phyloP scores from a whole-genome alignment of 2,329 filamentous ascomycete genomes.

The Fusarium nelsonii region DNA sequence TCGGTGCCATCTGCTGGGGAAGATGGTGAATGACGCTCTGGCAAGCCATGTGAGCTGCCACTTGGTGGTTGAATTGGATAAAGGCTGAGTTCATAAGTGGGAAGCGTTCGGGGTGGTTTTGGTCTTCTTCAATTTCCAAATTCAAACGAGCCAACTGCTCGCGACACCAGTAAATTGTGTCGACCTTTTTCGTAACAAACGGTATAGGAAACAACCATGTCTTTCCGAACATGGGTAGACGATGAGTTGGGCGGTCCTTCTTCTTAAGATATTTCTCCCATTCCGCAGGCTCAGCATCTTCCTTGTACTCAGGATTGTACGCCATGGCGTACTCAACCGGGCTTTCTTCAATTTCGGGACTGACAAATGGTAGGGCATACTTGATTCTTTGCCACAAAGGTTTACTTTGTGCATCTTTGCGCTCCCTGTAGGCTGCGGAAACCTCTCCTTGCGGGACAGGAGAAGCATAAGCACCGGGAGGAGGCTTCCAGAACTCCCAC shows the following conservation, averaged over 20 bases:
- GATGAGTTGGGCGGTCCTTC: conserved; percentile 87
- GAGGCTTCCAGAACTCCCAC: conserved; percentile 75
- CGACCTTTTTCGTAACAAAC: conserved; percentile 87
- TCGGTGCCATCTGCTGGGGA: conserved; percentile 92
- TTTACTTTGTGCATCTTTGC: conserved; percentile 56
- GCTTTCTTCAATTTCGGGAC: conserved; percentile 56
- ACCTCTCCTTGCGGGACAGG: conserved; percentile 70
- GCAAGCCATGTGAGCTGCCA: conserved; percentile 97
- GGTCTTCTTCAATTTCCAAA: conserved; percentile 90
- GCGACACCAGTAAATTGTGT: conserved; percentile 93
- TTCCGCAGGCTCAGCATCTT: conserved; percentile 71
- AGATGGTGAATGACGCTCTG: conserved; percentile 91
- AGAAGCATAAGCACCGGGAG: conserved; percentile 70
- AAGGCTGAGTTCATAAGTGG: conserved; percentile 97
- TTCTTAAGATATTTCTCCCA: conserved; percentile 88
- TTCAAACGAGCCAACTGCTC: conserved; percentile 89
- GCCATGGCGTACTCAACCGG: conserved; percentile 70
- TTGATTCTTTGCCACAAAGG: conserved; percentile 66
- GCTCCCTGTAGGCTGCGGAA: conserved; percentile 51
- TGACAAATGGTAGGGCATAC: conserved; percentile 62
- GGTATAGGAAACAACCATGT: conserved; percentile 84
- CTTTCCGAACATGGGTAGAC: conserved; percentile 71
- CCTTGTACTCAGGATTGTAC: conserved; percentile 69
- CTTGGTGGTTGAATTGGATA: conserved; percentile 98
- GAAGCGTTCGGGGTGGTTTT: conserved; percentile 85